Evolutionary conservation across 1,139 yeast species (phyloP).

Genomic region (Sugiyamaella sp.): DNA sequence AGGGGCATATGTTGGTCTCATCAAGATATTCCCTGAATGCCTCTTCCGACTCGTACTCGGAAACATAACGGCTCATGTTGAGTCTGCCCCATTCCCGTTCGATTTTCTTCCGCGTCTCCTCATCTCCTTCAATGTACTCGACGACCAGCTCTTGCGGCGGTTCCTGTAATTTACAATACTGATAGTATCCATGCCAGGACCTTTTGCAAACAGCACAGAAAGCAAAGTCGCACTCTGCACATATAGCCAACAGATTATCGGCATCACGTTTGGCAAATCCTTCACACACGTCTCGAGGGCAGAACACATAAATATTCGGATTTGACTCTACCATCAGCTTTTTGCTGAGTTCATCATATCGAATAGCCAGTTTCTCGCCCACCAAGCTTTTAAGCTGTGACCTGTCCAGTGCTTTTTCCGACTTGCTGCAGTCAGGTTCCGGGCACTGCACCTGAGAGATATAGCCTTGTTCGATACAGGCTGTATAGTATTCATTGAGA

Average conservation of each 20-base stretch:
- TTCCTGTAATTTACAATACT: conserved; percentile 48
- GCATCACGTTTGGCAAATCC: conserved; percentile 53
- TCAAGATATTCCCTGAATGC: conserved; percentile 52
- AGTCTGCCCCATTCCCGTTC: conserved; percentile 56
- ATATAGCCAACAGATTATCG: conserved; percentile 57
- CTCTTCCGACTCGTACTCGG: conserved; percentile 53
- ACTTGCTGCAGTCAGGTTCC: conserved; percentile 40
- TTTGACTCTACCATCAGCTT: conserved; percentile 52
- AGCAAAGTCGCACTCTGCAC: conserved; percentile 57
- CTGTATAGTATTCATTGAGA: conserved; percentile 50
- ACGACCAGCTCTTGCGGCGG: conserved; percentile 52
- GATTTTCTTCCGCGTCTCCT: conserved; percentile 44
- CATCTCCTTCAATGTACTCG: conserved; percentile 44
- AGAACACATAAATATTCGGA: conserved; percentile 55
- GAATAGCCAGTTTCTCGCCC: conserved; percentile 40
- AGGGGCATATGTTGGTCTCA: conserved; percentile 49
- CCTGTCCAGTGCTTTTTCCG: conserved; percentile 29
- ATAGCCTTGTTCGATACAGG: conserved; percentile 55
- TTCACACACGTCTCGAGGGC: conserved; percentile 55
- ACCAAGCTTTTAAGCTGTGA: conserved; percentile 40
- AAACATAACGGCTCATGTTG: conserved; percentile 49
- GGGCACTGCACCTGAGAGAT: conserved; percentile 64
- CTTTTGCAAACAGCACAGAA: conserved; percentile 63
- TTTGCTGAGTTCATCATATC: conserved; percentile 48
- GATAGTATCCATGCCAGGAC: conserved; percentile 67